Conservation (phyloP, 2,329 filamentous ascomycete species). For the Huntiella omanensis region DNA sequence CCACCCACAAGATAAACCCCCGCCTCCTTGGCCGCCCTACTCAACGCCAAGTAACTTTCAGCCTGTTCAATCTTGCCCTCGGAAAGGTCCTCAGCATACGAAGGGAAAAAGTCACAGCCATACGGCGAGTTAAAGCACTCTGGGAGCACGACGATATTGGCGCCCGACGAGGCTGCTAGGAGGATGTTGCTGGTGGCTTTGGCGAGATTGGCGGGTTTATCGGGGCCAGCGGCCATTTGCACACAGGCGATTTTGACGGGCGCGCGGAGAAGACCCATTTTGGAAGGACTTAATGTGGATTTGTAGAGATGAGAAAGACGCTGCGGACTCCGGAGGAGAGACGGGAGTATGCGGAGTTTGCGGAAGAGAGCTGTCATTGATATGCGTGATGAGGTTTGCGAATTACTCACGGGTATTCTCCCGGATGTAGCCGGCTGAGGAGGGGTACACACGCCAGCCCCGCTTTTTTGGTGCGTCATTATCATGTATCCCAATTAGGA, state of each 20-base stretch:
- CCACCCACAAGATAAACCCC: slow-evolving; percentile 72
- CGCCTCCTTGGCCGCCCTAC: slow-evolving; percentile 59
- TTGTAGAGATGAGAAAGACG: neutral
- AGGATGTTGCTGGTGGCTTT: slow-evolving; percentile 68
- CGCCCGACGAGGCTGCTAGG: slow-evolving; percentile 56
- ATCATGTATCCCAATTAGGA: no score
- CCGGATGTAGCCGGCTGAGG: no score
- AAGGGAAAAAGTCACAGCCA: slow-evolving; percentile 73
- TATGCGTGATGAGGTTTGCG: no score
- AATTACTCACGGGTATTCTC: no score
- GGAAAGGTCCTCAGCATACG: slow-evolving; percentile 80
- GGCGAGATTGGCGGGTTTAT: slow-evolving; percentile 70
- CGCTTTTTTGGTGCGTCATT: no score
- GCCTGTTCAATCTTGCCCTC: slow-evolving; percentile 48
- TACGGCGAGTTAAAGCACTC: slow-evolving; percentile 99
- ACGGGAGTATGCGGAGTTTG: slow-evolving; percentile 4
- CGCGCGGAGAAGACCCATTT: slow-evolving; percentile 39
- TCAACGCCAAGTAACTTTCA: slow-evolving; percentile 72
- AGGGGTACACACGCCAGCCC: no score
- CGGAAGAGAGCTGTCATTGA: slow-evolving; percentile 2
- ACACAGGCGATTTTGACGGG: slow-evolving; percentile 64
- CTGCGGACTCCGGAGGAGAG: neutral
- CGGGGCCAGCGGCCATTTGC: slow-evolving; percentile 61
- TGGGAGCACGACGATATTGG: slow-evolving; percentile 75
- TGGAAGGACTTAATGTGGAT: slow-evolving; percentile 16